Evolutionary conservation across 2,329 filamentous ascomycete genomes (phyloP), one percentile per base, ranked within the genome.

Genomic region (Penicillium digitatum): DNA sequence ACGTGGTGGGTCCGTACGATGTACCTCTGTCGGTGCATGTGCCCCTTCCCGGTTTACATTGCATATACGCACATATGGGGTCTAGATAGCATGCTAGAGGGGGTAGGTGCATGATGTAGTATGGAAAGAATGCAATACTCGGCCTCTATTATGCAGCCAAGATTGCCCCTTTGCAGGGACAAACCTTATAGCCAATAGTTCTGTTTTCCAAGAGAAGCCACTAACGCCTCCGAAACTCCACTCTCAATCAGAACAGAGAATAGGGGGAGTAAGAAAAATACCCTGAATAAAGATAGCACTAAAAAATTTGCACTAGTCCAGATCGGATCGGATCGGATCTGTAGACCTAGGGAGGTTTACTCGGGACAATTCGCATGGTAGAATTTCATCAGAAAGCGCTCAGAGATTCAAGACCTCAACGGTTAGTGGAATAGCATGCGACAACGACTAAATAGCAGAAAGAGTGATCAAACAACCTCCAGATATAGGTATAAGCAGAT

Each of bases 381-480:
- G 27, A 38, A 39, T 55, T 54, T 51, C 32, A 44, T 44, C 32
- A 54, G 46, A 54, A 54, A 44, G 52, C 39, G 47, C 52, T 55
- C 40, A 54, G 47, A 45, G 52, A 55, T 50, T 44, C 52, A 50
- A 35, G 52, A 50, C 27, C 32, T 40, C 46, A 44, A 49, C 37
- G 22, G 43, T n/a, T 26, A 47, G 12, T 27, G 18, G 8, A 45
- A 45, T 45, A 58, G 57, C 40, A 53, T 44, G 46, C 37, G 37
- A 45, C 31, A 39, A 42, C 51, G 43, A 42, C 35, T 44, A n/a
- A 54, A 54, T 45, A 54, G 52, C 52, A 54, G 45, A 60, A 62
- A 61, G 42, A 59, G 52, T 73, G 67, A 73, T 73, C 72, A 74
- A 67, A 74, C 71, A 74, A 68, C 71, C 71, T 70, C 69, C 71